Conservation (phyloP, 768 basidiomycete genomes). For the Boletus sp. region DNA sequence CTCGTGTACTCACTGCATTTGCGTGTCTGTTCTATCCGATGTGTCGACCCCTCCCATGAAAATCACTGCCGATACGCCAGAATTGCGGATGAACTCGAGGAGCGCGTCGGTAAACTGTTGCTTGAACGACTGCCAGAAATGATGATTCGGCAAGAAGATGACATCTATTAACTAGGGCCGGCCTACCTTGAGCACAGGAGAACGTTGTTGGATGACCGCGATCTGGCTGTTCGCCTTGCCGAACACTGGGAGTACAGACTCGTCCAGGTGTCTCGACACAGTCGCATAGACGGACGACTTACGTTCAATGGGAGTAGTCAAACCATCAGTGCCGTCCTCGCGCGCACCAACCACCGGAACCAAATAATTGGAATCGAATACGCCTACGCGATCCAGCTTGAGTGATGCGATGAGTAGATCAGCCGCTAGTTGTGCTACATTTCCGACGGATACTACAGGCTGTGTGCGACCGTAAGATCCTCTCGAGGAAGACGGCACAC, state of each 20-base stretch:
- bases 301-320: slow-evolving; percentile 79
- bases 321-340: slow-evolving; percentile 55
- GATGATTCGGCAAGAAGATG: not conserved
- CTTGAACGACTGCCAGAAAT: slow-evolving; percentile 54
- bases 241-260: slow-evolving; percentile 49
- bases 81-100: slow-evolving; percentile 51
- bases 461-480: slow-evolving; percentile 21
- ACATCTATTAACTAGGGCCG: not conserved
- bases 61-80: slow-evolving; percentile 49
- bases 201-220: slow-evolving; percentile 73
- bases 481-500: not conserved
- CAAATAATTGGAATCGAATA: slow-evolving; percentile 58
- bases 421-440: slow-evolving; percentile 73
- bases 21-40: slow-evolving; percentile 67
- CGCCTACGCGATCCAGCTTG: slow-evolving; percentile 55
- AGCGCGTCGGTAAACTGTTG: slow-evolving; percentile 60
- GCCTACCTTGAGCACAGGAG: slow-evolving; percentile 71
- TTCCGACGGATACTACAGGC: slow-evolving; percentile 79
- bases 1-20: slow-evolving; percentile 61
- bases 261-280: not conserved
- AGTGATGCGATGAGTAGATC: slow-evolving; percentile 73
- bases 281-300: slow-evolving; percentile 22
- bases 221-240: slow-evolving; percentile 48
- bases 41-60: slow-evolving; percentile 76
- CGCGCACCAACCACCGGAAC: slow-evolving; percentile 72